These are phyloP conservation scores for Oryza glumipatula DNA, from an alignment of 176 grass and related monocot genomes.

Conservation along the genomic window DNA sequence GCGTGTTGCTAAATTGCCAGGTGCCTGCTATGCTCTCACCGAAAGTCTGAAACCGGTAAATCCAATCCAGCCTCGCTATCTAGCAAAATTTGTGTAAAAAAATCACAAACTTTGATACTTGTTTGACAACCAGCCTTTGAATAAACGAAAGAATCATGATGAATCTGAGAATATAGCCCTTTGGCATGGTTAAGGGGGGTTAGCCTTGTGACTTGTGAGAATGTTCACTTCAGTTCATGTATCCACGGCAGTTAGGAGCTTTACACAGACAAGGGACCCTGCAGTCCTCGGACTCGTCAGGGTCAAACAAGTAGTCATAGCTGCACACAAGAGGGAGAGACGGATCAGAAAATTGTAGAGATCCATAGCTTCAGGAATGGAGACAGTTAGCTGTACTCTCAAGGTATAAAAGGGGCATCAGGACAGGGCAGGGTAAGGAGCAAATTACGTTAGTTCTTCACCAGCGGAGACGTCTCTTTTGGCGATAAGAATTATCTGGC, in stretches of 20 bases:
- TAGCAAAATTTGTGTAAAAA: slow-evolving; percentile 5
- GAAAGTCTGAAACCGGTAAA: background rate
- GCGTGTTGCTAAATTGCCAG: slow-evolving; percentile 11
- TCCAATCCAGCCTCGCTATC: slow-evolving; percentile 1
- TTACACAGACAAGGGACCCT: slow-evolving; percentile 86
- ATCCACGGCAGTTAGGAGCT: slow-evolving; percentile 81
- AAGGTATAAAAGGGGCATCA: background rate
- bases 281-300: slow-evolving; percentile 78
- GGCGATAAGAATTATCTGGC: slow-evolving; percentile 81
- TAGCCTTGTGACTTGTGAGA: slow-evolving; percentile 35
- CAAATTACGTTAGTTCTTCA: slow-evolving; percentile 89
- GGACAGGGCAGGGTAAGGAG: background rate
- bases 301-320: slow-evolving; percentile 92
- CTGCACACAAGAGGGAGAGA: slow-evolving; percentile 22
- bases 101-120: background rate
- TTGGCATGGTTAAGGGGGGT: slow-evolving; percentile 41
- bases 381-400: background rate
- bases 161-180: slow-evolving; percentile 36
- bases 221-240: slow-evolving; percentile 64
- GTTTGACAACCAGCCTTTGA: slow-evolving; percentile 10
- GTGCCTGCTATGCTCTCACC: background rate
- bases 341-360: background rate
- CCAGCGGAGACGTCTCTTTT: slow-evolving; percentile 75
- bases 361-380: background rate
- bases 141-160: slow-evolving; percentile 35